Evolutionary conservation across 768 basidiomycete genomes (phyloP).

Genomic region (Coprinopsis sp.): DNA sequence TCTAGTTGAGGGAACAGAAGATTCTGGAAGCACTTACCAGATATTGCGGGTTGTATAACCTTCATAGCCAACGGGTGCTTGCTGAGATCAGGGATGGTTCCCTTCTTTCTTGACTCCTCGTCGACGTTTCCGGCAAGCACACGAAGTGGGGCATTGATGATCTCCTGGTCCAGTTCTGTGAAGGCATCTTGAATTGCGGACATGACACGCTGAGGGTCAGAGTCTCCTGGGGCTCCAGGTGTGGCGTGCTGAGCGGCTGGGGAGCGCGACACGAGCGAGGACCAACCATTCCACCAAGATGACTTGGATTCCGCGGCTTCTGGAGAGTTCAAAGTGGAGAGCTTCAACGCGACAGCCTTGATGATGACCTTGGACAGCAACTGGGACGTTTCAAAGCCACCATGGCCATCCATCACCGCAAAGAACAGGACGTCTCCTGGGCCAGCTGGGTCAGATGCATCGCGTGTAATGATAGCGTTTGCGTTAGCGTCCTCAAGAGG

Average conservation of each 20-base stretch:
- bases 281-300: conserved; percentile 30
- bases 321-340: conserved; percentile 44
- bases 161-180: conserved; percentile 76
- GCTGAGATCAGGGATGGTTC: conserved; percentile 59
- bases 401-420: conserved; percentile 88
- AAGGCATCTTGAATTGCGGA: conserved; percentile 75
- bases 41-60: conserved; percentile 79
- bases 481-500: conserved; percentile 90
- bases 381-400: conserved; percentile 77
- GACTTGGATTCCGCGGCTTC: conserved; percentile 26
- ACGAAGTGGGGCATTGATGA: conserved; percentile 72
- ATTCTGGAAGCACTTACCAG: conserved; percentile 43
- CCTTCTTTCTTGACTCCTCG: conserved; percentile 45
- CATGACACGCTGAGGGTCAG: conserved; percentile 52
- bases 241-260: conserved; percentile 23
- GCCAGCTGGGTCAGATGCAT: conserved; percentile 51
- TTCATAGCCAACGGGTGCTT: conserved; percentile 66
- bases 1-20: conserved; percentile 11
- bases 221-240: conserved; percentile 22
- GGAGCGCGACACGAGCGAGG: conserved; percentile 29
- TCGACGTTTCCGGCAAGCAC: conserved; percentile 58
- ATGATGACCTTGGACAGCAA: conserved; percentile 82
- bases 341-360: conserved; percentile 75
- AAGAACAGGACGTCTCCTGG: conserved; percentile 80
- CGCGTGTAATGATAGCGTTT: conserved; percentile 60